Conservation (phyloP, 495 filamentous ascomycete species). For the Talaromyces thailandensis region DNA sequence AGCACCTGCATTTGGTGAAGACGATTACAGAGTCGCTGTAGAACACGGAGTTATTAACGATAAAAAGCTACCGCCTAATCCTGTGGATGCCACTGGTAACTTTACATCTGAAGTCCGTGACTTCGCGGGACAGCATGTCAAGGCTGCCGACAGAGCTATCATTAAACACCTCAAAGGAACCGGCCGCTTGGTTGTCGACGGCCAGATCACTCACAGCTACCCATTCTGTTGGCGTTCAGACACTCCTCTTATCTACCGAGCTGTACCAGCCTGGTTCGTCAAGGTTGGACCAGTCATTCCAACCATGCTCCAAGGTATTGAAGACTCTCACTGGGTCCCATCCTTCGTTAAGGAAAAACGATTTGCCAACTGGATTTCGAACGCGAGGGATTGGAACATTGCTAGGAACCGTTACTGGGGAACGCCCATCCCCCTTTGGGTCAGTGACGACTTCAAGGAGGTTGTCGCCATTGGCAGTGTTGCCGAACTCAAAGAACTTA, state of each 20-base stretch:
- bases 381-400: slow-evolving; percentile 96
- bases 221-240: slow-evolving; percentile 95
- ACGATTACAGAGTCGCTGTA: slow-evolving; percentile 84
- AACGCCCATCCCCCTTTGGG: slow-evolving; percentile 89
- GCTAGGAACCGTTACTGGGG: slow-evolving; percentile 97
- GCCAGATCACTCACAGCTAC: slow-evolving; percentile 88
- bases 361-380: slow-evolving; percentile 79
- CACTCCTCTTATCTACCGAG: slow-evolving; percentile 88
- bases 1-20: slow-evolving; percentile 90
- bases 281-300: slow-evolving; percentile 79
- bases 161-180: slow-evolving; percentile 80
- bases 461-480: slow-evolving; percentile 81
- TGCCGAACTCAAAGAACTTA: slow-evolving; percentile 76
- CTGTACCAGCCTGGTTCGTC: slow-evolving; percentile 94
- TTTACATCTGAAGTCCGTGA: slow-evolving; percentile 78
- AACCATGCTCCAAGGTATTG: slow-evolving; percentile 81
- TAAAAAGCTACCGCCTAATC: slow-evolving; percentile 75
- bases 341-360: slow-evolving; percentile 85
- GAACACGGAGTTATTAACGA: slow-evolving; percentile 70
- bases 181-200: slow-evolving; percentile 77
- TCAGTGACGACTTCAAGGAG: slow-evolving; percentile 80
- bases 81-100: slow-evolving; percentile 71
- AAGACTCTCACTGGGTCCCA: slow-evolving; percentile 90
- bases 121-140: slow-evolving; percentile 85
- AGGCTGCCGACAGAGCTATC: slow-evolving; percentile 89